Percentiles rank a stretch among this genome's conserved stretches.
Evolutionary conservation across 1,284 basidiomycete species (phyloP).

Genomic region (Neotropicomus parvogracilis): DNA sequence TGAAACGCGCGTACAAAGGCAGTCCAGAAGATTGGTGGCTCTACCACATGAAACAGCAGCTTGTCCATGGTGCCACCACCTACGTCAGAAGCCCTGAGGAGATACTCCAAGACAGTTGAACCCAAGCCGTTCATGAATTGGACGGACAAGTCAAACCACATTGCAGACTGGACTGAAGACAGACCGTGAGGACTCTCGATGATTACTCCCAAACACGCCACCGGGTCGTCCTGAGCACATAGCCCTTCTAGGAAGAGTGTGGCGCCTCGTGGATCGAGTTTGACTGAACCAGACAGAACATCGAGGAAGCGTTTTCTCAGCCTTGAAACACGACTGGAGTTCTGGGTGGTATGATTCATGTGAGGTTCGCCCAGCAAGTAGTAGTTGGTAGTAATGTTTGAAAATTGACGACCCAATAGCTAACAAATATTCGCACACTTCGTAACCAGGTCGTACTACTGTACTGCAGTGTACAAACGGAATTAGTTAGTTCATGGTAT

Average conservation of each 20-base stretch:
- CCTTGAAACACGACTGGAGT: constrained; percentile 3
- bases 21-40: constrained; percentile 54
- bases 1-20: constrained; percentile 39
- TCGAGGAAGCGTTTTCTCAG: constrained; percentile 21
- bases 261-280: constrained; percentile 11
- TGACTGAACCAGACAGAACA: constrained; percentile 18
- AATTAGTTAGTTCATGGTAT: too few species aligned
- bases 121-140: constrained; percentile 46
- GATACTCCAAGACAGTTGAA: constrained; percentile 32
- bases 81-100: constrained; percentile 39
- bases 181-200: constrained; percentile 21
- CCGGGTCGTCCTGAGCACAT: constrained; percentile 35
- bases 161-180: constrained; percentile 21
- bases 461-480: too few species aligned
- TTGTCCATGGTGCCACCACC: constrained; percentile 29
- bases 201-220: constrained; percentile 13
- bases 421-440: too few species aligned
- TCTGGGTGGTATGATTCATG: constrained; percentile 4
- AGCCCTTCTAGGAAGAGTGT: constrained; percentile 48
- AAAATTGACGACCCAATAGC: too few species aligned
- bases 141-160: constrained; percentile 20
- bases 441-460: too few species aligned
- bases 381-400: too few species aligned
- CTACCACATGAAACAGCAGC: constrained; percentile 40
- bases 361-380: too few species aligned